phyloP scores from a whole-genome alignment of 345 rosid genomes.

The Chamaenerion angustifolium region DNA sequence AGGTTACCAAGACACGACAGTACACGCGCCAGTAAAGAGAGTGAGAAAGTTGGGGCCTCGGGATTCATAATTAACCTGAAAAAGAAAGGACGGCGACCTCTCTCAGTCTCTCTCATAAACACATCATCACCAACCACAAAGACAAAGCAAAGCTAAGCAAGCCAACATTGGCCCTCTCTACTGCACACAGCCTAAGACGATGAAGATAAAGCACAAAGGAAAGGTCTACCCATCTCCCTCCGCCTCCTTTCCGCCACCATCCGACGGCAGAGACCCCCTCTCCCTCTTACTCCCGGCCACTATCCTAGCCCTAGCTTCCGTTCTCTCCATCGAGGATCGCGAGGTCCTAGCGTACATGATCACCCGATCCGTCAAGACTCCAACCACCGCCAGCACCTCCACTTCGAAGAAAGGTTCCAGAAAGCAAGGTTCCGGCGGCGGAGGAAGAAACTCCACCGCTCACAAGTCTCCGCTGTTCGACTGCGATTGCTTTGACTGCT shows the following conservation, averaged over 20 bases:
- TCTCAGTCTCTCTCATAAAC: background rate
- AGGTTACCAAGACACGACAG: too few relatives aligned
- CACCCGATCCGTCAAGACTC: constrained; percentile 38
- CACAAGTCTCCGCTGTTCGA: constrained; percentile 41
- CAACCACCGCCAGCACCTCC: constrained; percentile 14
- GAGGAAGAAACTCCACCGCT: background rate
- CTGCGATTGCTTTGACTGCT: constrained; percentile 86
- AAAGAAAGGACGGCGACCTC: background rate
- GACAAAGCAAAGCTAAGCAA: too few relatives aligned
- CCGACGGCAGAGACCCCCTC: constrained; percentile 22
- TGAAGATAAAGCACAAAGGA: constrained; percentile 82
- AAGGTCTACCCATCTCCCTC: constrained; percentile 55
- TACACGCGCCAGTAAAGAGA: too few relatives aligned
- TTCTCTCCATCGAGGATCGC: constrained; percentile 54
- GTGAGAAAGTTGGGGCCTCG: too few relatives aligned
- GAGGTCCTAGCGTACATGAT: constrained; percentile 90
- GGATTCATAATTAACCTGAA: background rate
- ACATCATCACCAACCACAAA: too few relatives aligned
- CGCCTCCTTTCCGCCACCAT: constrained; percentile 10
- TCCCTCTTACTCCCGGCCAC: constrained; percentile 65
- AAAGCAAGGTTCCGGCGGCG: constrained; percentile 12
- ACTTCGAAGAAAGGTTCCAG: constrained; percentile 15
- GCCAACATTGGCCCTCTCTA: background rate
- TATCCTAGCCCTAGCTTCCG: constrained; percentile 47
- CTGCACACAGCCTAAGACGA: constrained; percentile 1